These are phyloP conservation scores for Paecilomyces sp. DNA, from an alignment of 2,329 filamentous ascomycete species.

Conservation along the genomic window DNA sequence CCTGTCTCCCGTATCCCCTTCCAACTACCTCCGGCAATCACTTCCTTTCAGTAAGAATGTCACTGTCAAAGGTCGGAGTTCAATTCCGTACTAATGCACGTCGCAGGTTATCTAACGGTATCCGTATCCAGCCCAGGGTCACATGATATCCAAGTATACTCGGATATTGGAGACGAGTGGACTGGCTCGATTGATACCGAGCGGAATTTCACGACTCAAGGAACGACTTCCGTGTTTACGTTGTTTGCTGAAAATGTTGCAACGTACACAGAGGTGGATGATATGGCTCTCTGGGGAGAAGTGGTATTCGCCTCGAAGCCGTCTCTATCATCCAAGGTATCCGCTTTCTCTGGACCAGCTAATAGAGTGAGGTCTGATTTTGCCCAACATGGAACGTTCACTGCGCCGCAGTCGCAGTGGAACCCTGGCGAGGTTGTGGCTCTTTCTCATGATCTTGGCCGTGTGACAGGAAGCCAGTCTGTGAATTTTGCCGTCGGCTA, in stretches of 20 bases:
- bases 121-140: conserved; percentile 16
- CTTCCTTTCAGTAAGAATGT: conserved; percentile 32
- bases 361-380: conserved; percentile 24
- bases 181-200: conserved; percentile 24
- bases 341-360: conserved; percentile 21
- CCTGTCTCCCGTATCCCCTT: conserved; percentile 38
- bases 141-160: conserved; percentile 33
- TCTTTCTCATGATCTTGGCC: conserved; percentile 33
- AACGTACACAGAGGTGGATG: conserved; percentile 26
- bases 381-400: conserved; percentile 21
- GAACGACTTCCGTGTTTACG: conserved; percentile 22
- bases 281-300: conserved; percentile 39
- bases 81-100: neutral
- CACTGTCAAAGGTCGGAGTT: neutral
- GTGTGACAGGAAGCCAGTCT: conserved; percentile 16
- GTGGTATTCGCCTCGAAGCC: conserved; percentile 32
- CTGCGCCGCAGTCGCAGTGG: conserved; percentile 16
- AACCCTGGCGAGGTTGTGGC: conserved; percentile 24
- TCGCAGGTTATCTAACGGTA: conserved; percentile 34
- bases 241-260: conserved; percentile 23
- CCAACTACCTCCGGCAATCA: conserved; percentile 36
- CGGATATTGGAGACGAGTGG: conserved; percentile 39
- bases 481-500: conserved; percentile 38
- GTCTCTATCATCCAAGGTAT: conserved; percentile 16
- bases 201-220: conserved; percentile 15